phyloP scores from a whole-genome alignment of 2,329 filamentous ascomycete species.

The Leptographium galeiforme region DNA sequence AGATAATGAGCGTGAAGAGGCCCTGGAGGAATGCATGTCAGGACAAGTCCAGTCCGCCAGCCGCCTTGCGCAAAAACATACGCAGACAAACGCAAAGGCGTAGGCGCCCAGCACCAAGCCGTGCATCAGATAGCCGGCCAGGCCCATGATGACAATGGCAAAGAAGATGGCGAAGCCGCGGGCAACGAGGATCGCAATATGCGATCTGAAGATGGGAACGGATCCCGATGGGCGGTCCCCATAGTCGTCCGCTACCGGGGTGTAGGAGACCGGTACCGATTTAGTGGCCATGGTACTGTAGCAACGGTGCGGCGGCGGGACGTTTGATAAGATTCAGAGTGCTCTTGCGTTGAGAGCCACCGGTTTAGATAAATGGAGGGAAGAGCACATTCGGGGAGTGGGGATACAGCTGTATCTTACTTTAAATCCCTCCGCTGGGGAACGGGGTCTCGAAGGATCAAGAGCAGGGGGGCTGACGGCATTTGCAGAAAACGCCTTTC shows the following conservation, averaged over 20 bases:
- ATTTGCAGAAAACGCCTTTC: too few relatives aligned
- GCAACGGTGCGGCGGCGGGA: too few relatives aligned
- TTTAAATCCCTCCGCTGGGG: too few relatives aligned
- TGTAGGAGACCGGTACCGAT: conserved; percentile 1
- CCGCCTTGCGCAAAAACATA: conserved; percentile 8
- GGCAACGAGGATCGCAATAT: conserved; percentile 13
- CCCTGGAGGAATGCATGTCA: conserved; percentile 8
- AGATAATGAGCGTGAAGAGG: conserved; percentile 17
- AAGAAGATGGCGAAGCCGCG: conserved; percentile 18
- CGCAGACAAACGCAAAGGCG: conserved; percentile 17
- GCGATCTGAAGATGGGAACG: conserved; percentile 12
- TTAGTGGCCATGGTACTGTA: not conserved
- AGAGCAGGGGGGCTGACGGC: too few relatives aligned
- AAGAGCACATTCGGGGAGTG: too few relatives aligned
- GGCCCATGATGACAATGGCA: conserved; percentile 13
- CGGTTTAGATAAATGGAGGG: too few relatives aligned
- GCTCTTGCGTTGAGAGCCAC: too few relatives aligned
- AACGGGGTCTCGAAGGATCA: too few relatives aligned
- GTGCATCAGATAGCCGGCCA: conserved; percentile 18
- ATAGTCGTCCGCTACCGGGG: conserved; percentile 3
- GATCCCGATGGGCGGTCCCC: conserved; percentile 7
- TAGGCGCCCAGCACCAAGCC: conserved; percentile 14
- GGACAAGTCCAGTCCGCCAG: not conserved
- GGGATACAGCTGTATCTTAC: too few relatives aligned
- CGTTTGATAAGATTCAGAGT: not conserved